Evolutionary conservation across 768 basidiomycete genomes (phyloP).

Genomic region (Serpula lacrymans): DNA sequence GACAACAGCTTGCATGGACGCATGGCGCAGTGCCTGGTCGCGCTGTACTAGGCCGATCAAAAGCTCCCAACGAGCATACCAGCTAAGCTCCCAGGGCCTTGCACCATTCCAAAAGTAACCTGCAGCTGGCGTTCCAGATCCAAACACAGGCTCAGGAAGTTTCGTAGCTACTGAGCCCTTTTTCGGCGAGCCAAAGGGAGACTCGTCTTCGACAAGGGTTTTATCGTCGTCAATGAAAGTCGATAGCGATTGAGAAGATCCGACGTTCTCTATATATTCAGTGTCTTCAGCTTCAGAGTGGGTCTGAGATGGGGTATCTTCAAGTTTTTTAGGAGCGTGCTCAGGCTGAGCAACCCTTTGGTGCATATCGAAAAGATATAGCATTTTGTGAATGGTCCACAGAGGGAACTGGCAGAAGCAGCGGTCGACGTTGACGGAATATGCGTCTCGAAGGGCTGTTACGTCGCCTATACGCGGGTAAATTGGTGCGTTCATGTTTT

Average conservation of each 20-base stretch:
- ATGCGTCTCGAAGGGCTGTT: constrained; percentile 53
- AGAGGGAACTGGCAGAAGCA: constrained; percentile 53
- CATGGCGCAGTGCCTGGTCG: constrained; percentile 17
- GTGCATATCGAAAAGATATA: constrained; percentile 63
- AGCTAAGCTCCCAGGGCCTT: constrained; percentile 41
- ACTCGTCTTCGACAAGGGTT: constrained; percentile 54
- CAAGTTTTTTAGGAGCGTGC: neutral
- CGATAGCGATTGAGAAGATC: constrained; percentile 16
- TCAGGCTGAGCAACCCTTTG: constrained; percentile 15
- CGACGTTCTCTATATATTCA: constrained; percentile 11
- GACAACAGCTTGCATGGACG: constrained; percentile 1
- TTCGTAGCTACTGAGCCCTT: constrained; percentile 3
- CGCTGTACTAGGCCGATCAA: constrained; percentile 40
- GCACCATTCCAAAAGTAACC: constrained; percentile 10
- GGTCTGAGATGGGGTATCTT: constrained; percentile 1
- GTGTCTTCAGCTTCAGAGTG: constrained; percentile 13
- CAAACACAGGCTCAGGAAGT: neutral
- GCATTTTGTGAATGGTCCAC: constrained; percentile 64
- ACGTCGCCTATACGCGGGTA: constrained; percentile 68
- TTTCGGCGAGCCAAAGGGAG: constrained; percentile 15
- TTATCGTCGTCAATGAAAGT: constrained; percentile 47
- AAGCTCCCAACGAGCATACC: constrained; percentile 55
- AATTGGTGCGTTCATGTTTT: constrained; percentile 24
- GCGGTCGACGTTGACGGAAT: constrained; percentile 53
- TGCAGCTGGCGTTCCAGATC: constrained; percentile 10